Evolutionary conservation across 1,284 basidiomycete genomes (phyloP).

Genomic region (Anthracocystis walkeri): DNA sequence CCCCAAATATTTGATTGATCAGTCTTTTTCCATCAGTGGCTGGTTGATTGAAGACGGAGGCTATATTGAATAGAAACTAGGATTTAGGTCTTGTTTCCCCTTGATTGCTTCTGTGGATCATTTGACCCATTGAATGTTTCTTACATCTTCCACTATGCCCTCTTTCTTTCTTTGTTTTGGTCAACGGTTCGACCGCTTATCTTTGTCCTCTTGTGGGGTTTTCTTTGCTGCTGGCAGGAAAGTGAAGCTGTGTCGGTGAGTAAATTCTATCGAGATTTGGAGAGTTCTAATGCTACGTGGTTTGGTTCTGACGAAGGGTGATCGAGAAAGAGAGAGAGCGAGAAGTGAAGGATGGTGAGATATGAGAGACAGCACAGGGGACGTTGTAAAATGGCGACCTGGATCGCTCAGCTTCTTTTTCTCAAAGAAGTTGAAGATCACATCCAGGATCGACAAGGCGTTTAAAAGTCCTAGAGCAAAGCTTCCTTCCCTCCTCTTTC

Average conservation of each 20-base stretch:
- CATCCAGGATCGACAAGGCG: constrained; percentile 22
- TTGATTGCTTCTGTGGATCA: constrained; percentile 24
- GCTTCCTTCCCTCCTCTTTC: too few relatives aligned
- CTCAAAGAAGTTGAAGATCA: background rate
- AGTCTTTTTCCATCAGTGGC: constrained; percentile 49
- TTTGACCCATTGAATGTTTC: constrained; percentile 48
- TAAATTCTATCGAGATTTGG: background rate
- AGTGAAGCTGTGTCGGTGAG: background rate
- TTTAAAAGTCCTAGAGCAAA: constrained; percentile 7
- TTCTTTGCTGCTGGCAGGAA: too few relatives aligned
- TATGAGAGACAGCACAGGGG: too few relatives aligned
- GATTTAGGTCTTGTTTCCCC: constrained; percentile 42
- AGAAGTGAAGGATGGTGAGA: too few relatives aligned
- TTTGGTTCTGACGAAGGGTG: background rate
- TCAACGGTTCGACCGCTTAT: too few relatives aligned
- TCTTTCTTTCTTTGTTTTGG: too few relatives aligned
- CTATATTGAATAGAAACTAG: constrained; percentile 49
- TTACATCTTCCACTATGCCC: constrained; percentile 34
- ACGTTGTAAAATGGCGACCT: constrained; percentile 10
- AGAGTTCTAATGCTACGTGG: background rate
- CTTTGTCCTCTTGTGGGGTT: background rate
- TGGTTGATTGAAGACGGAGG: constrained; percentile 64
- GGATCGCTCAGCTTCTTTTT: constrained; percentile 1
- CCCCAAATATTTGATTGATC: constrained; percentile 66
- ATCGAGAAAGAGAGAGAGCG: background rate